A percentile compares a stretch with the other conserved stretches of the same genome.
phyloP scores from a whole-genome alignment of 805 yeast species.

The Dipodascopsis tothii region DNA sequence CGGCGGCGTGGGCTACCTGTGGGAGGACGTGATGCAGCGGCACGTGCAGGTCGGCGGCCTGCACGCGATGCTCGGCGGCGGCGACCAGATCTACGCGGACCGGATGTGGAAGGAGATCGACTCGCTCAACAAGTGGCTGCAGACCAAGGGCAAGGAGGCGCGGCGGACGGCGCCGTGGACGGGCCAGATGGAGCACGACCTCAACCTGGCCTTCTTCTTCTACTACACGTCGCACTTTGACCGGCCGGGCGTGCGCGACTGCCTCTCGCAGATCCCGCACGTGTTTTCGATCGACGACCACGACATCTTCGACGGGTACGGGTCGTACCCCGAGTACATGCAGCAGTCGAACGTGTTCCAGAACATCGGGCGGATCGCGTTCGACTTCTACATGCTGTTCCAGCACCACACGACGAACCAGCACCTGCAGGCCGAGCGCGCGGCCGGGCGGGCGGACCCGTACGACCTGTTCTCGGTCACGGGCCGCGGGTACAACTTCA shows the following conservation, averaged over 20 bases:
- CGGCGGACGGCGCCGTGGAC: constrained; percentile 38
- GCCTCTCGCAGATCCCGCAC: constrained; percentile 76
- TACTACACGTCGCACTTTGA: constrained; percentile 89
- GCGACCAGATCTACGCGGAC: constrained; percentile 91
- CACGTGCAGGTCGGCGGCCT: constrained; percentile 55
- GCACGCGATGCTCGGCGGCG: constrained; percentile 96
- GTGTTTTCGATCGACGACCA: constrained; percentile 89
- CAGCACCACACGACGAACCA: constrained; percentile 69
- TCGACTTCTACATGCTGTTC: constrained; percentile 79
- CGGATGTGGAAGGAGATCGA: constrained; percentile 55
- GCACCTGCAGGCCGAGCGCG: constrained; percentile 8
- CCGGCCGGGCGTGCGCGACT: constrained; percentile 62
- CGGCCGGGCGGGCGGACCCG: too few species aligned
- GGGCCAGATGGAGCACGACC: constrained; percentile 44
- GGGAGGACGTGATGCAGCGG: constrained; percentile 74
- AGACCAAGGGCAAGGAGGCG: constrained; percentile 45
- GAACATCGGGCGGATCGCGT: constrained; percentile 71
- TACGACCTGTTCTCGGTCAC: constrained; percentile 33
- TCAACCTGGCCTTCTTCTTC: constrained; percentile 59
- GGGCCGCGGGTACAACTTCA: constrained; percentile 66
- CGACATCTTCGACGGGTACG: constrained; percentile 94
- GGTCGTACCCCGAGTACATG: constrained; percentile 71
- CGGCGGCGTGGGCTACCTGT: constrained; percentile 57
- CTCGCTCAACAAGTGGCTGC: constrained; percentile 49
- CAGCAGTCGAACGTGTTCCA: constrained; percentile 64